Percentiles rank a stretch among this genome's conserved stretches.
Conservation (phyloP, 2,329 filamentous ascomycete genomes). For the Curvularia lunata region DNA sequence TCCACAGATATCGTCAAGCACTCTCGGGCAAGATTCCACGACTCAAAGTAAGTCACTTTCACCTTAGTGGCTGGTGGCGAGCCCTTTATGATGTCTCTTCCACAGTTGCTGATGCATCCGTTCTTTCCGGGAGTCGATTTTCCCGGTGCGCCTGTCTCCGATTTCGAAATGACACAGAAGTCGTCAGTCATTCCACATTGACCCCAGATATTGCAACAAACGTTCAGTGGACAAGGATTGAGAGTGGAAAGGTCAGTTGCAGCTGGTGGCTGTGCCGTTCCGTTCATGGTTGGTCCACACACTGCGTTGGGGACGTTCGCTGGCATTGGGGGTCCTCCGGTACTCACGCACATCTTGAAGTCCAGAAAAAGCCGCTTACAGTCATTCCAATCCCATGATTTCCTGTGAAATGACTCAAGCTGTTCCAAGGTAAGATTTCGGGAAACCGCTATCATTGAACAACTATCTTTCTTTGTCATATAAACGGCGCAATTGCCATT, state of each 20-base stretch:
- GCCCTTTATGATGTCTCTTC: slow-evolving; percentile 20
- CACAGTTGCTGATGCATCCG: slow-evolving; percentile 26
- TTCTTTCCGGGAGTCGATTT: slow-evolving; percentile 15
- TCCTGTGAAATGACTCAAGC: slow-evolving; percentile 18
- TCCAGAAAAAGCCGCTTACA: slow-evolving; percentile 17
- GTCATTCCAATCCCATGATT: slow-evolving; percentile 25
- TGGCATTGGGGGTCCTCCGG: slow-evolving; percentile 19
- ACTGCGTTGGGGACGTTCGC: slow-evolving; percentile 43
- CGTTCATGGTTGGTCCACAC: slow-evolving; percentile 56
- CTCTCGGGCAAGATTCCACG: no score
- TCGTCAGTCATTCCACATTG: slow-evolving; percentile 23
- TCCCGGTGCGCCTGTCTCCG: slow-evolving; percentile 12
- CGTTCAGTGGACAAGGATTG: slow-evolving; percentile 29
- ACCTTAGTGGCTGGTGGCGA: no score
- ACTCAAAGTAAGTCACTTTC: no score
- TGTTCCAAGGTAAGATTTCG: slow-evolving; percentile 3
- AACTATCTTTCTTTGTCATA: slow-evolving; percentile 6
- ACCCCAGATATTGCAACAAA: slow-evolving; percentile 30
- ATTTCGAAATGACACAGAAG: slow-evolving; percentile 18
- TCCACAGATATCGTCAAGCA: no score
- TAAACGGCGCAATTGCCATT: slow-evolving; percentile 16
- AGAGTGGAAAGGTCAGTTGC: slow-evolving; percentile 35
- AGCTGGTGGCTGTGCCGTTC: slow-evolving; percentile 44
- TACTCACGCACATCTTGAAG: slow-evolving; percentile 19
- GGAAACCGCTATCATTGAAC: slow-evolving; percentile 13